These are phyloP conservation scores for Daldinia concentrica DNA, from an alignment of 495 filamentous ascomycete species.

Conservation along the genomic window DNA sequence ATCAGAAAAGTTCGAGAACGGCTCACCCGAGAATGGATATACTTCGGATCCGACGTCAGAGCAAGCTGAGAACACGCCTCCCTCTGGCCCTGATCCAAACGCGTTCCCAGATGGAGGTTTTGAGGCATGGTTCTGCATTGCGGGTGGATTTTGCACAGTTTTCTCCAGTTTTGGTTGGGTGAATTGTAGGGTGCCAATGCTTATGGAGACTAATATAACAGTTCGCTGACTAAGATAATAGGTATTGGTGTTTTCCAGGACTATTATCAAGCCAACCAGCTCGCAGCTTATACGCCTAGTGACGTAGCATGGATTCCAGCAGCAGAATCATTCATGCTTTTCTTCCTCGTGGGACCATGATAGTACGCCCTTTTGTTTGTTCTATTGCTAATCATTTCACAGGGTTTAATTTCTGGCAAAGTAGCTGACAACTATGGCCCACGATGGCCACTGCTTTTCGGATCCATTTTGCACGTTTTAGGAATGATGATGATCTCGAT, in stretches of 20 bases:
- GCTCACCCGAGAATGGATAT: not conserved
- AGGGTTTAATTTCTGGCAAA: conserved; percentile 64
- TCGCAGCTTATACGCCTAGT: conserved; percentile 56
- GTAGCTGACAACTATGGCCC: conserved; percentile 73
- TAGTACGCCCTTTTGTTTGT: not conserved
- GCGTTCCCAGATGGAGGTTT: conserved; percentile 47
- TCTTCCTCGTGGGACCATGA: conserved; percentile 46
- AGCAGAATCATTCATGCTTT: conserved; percentile 63
- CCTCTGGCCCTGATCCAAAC: not conserved
- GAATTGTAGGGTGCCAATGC: conserved; percentile 48
- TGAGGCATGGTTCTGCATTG: conserved; percentile 54
- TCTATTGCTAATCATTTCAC: conserved; percentile 11
- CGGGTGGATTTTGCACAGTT: conserved; percentile 51
- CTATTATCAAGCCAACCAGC: conserved; percentile 63
- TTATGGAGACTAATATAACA: not conserved
- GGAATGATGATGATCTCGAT: conserved; percentile 78
- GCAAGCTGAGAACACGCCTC: not conserved
- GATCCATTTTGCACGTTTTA: conserved; percentile 70
- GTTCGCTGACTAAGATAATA: conserved; percentile 14
- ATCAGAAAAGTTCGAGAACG: conserved; percentile 8
- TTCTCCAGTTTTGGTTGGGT: conserved; percentile 59
- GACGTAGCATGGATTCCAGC: conserved; percentile 67
- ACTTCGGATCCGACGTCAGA: conserved; percentile 10
- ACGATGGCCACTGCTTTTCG: conserved; percentile 63
- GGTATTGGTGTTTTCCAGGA: conserved; percentile 66